phyloP scores from a whole-genome alignment of 192 early-diverging fungal genomes.

The Backusella luteola region DNA sequence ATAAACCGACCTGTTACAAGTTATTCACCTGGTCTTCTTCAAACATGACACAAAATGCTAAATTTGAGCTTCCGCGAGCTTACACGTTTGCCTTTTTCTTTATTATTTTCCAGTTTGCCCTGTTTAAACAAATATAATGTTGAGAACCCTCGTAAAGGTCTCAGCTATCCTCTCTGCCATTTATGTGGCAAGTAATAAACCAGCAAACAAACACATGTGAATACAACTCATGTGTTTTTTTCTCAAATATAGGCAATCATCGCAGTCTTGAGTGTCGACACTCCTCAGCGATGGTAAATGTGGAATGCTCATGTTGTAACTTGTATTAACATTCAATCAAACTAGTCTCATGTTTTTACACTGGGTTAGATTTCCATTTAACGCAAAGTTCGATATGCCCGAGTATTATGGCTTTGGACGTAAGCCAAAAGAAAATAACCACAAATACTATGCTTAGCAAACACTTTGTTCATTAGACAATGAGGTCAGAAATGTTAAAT shows the following conservation, averaged over 20 bases:
- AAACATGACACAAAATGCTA: neutral
- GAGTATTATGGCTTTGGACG: slow-evolving; percentile 40
- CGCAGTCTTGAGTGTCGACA: slow-evolving; percentile 12
- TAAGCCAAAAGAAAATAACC: neutral
- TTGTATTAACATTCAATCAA: neutral
- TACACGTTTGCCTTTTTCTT: neutral
- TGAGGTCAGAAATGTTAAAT: slow-evolving; percentile 30
- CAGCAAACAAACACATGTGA: neutral
- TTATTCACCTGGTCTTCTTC: neutral
- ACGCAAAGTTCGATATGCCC: slow-evolving; percentile 24
- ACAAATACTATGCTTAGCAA: neutral
- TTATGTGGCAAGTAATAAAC: slow-evolving; percentile 3
- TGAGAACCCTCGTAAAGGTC: neutral
- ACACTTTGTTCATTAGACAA: slow-evolving; percentile 21
- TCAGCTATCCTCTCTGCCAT: neutral
- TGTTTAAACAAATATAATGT: neutral
- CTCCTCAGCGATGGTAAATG: slow-evolving; percentile 26
- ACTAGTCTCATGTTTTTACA: slow-evolving; percentile 32
- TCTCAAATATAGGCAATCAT: slow-evolving; percentile 12
- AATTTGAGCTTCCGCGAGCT: neutral
- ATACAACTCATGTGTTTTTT: neutral
- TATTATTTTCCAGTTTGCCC: neutral
- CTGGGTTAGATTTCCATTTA: slow-evolving; percentile 31
- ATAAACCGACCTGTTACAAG: no score
- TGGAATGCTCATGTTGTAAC: no score